Base-by-base conservation (phyloP, 2,329 filamentous ascomycete species). In the Celoporthe dispersa region DNA sequence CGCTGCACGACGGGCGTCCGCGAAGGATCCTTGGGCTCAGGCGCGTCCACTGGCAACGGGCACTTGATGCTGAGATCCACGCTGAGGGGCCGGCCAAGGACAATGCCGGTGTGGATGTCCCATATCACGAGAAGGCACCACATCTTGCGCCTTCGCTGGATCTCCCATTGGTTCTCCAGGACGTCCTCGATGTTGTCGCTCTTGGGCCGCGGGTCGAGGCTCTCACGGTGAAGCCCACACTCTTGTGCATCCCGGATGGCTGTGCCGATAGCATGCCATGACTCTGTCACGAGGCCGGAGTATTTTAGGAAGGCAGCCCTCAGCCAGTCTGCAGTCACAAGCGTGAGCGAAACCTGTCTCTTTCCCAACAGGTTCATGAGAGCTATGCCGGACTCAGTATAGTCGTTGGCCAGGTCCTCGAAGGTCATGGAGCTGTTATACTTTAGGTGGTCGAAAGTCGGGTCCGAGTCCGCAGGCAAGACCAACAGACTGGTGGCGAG, bases 171-270 rank as follows among this genome's bases (percentile, higher is more conserved):
- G 70, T 86, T 88, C 70, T 87, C 84, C 22, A 89, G 78, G 2
- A 85, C 78, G 41, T 83, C 82, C 70, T 87, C 86, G 6, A 83
- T 77, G 53, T 81, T 83, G 53, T 82, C 78, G 48, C 83, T 78
- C 19, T 77, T 79, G 2, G 85, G 84, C 64, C 83, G 83, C 0
- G 86, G 86, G 72, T 88, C 86, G 37, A 84, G 78, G 48, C 79
- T 81, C 72, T 87, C 84, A 16, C 84, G 82, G 73, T 91, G 85
- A 74, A 91, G 79, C 16, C 88, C 88, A 55, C 90, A 84, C 73
- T 90, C 88, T 75, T 90, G 88, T 0, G 87, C 88, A 75, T 90
- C 88, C 55, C 87, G 81, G 68, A 90, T 89, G 0, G 86, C 84
- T 31, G 83, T 81, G 0, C 86, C 85, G 39, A 90, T 81, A 1